These are phyloP conservation scores for Candida chilensis DNA, from an alignment of 805 yeast species.

Conservation along the genomic window DNA sequence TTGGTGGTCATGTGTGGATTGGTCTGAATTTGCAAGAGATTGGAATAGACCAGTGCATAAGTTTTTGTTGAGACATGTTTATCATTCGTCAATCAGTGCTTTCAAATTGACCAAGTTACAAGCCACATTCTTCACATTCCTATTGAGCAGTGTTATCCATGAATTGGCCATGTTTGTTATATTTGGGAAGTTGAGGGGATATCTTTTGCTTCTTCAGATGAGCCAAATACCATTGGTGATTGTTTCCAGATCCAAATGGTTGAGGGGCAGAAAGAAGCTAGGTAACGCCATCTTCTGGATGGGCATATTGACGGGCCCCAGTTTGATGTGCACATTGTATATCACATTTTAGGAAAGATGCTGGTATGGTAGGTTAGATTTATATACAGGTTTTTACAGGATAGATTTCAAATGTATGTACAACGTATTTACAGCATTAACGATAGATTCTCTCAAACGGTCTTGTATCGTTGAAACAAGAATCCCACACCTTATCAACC, in stretches of 20 bases:
- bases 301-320: conserved; percentile 86
- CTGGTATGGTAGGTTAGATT: too few relatives aligned
- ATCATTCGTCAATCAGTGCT: conserved; percentile 80
- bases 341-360: conserved; percentile 64
- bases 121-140: conserved; percentile 74
- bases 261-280: conserved; percentile 46
- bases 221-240: conserved; percentile 74
- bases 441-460: conserved; percentile 91
- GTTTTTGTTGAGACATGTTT: conserved; percentile 86
- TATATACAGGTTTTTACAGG: conserved; percentile 1
- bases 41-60: conserved; percentile 95
- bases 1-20: conserved; percentile 95
- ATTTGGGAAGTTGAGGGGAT: conserved; percentile 73
- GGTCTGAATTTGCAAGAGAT: conserved; percentile 88
- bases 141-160: conserved; percentile 76
- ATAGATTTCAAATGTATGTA: too few relatives aligned
- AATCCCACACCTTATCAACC: conserved; percentile 84
- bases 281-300: conserved; percentile 88
- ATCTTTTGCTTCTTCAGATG: conserved; percentile 76
- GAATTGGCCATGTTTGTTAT: conserved; percentile 90
- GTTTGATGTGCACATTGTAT: conserved; percentile 78
- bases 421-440: conserved; percentile 16
- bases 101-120: conserved; percentile 50
- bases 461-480: conserved; percentile 90
- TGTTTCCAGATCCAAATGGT: conserved; percentile 47